Base-by-base conservation (phyloP, 163 green algal species). In the Coccomyxa subellipsoidea region DNA sequence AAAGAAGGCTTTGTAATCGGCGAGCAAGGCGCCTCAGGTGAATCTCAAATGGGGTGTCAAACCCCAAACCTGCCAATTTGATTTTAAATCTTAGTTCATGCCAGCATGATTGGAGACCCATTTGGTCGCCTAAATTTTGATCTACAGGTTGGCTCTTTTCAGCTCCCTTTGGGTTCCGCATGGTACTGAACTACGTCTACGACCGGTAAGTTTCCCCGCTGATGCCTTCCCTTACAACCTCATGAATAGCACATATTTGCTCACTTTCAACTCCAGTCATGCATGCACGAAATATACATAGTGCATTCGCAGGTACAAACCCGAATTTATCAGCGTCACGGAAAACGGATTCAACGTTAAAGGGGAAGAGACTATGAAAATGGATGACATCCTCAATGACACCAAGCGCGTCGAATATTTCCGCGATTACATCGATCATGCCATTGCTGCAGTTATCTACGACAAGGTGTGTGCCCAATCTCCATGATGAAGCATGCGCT, bases 111-210 rank as follows among this genome's bases (percentile, higher is more conserved):
- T n/a, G n/a, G n/a, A n/a, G n/a, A n/a, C n/a, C n/a, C n/a, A n/a
- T n/a, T n/a, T n/a, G n/a, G n/a, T n/a, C n/a, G n/a, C n/a, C n/a
- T n/a, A n/a, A n/a, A n/a, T n/a, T n/a, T n/a, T n/a, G n/a, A n/a
- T n/a, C n/a, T n/a, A 89, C 83, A 21, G 80, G 84, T 29, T 92
- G 88, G 88, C 87, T 92, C 2, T 84, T 81, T 38, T 84, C 89
- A 18, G 87, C 90, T 37, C 90, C 90, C 2, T 92, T 85, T 86
- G 89, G 84, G 2, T 81, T 94, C 37, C 77, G 80, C 7, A 87
- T 85, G 40, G 80, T 93, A 77, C 82, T 94, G 38, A 66, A 59
- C 39, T 92, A 34, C 2, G 7, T 73, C 29, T 35, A 73, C 10
- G 27, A 73, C 66, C 31, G 66, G 66, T 73, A 4, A 18, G 1